A percentile compares a stretch with the other conserved stretches of the same genome.
These are phyloP conservation scores for Saccharomycopsis phalli DNA, from an alignment of 1,139 yeast species.

Conservation along the genomic window DNA sequence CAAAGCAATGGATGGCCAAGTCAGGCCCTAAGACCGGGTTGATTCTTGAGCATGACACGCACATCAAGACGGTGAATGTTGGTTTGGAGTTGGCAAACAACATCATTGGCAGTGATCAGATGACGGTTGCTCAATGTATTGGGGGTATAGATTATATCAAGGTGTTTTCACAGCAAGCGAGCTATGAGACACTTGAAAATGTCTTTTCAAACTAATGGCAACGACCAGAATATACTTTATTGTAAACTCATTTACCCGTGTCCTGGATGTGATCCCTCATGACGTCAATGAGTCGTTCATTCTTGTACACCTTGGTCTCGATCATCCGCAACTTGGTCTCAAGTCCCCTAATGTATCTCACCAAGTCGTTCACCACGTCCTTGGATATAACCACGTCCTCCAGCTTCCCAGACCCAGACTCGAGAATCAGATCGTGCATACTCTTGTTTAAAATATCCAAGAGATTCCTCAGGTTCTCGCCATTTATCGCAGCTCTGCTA, in stretches of 20 bases:
- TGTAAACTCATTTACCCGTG: too few species aligned
- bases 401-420: too few species aligned
- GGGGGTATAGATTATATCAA: conserved; percentile 42
- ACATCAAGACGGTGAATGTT: conserved; percentile 55
- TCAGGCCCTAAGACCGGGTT: conserved; percentile 43
- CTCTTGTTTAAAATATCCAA: too few species aligned
- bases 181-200: too few species aligned
- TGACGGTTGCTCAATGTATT: conserved; percentile 80
- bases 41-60: conserved; percentile 79
- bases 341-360: conserved; percentile 3
- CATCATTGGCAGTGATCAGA: conserved; percentile 46
- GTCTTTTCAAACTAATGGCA: too few species aligned
- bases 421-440: too few species aligned
- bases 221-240: too few species aligned
- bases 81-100: conserved; percentile 48
- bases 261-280: background rate
- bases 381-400: background rate
- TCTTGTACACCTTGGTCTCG: conserved; percentile 3
- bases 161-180: conserved; percentile 2
- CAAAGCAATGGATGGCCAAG: conserved; percentile 39
- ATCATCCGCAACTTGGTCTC: conserved; percentile 6
- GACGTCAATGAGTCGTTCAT: background rate
- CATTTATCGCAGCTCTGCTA: too few species aligned
- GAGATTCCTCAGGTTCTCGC: too few species aligned
- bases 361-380: conserved; percentile 2